Evolutionary conservation across 129 eudicot species (phyloP), one percentile per base, ranked within the genome.

Genomic region (Chrysanthemum seticuspe): DNA sequence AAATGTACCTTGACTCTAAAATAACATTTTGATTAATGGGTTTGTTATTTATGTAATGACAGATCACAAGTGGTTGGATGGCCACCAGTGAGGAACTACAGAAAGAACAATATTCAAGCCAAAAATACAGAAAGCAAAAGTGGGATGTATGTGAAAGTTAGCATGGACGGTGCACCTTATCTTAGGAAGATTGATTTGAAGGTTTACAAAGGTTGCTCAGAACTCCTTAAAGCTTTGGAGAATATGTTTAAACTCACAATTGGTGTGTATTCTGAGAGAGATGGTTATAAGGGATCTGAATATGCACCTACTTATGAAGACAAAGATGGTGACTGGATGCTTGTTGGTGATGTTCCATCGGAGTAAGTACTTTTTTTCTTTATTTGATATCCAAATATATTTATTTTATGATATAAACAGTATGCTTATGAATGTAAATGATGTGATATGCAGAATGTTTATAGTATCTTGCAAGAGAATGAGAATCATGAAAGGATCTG

Each of bases 321-420:
- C 71, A 91, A 91, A 86, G 97, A 91, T 81, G 96, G 96, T 76
- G 96, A 91, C 59, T 91, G 86, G 95, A 91, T 91, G 97, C 95
- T 91, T 61, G 91, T 91, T 80, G 97, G 97, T 48, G 97, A 91
- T 82, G 97, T 91, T 73, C 97, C 97, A 51, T 91, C 90, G 90
- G 89, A 86, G 88, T 89, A 86, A 84, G 91, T 84, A 61, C 65
- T 29, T 6, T 8, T 56, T 48, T 6, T n/a, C 25, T 23, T 23
- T 23, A 5, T 68, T 65, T 52, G 5, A 21, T 60, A 18, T 23
- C 0, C 25, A 23, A 2, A 3, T 11, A 53, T 53, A 53, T 53
- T 13, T 14, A 53, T 53, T 6, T 16, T 65, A 8, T 44, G 25
- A 36, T 36, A 14, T n/a, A 23, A 58, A 65, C 14, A 40, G 10